Conservation (phyloP, 2,329 filamentous ascomycete species). For the Ampelomyces quisqualis region DNA sequence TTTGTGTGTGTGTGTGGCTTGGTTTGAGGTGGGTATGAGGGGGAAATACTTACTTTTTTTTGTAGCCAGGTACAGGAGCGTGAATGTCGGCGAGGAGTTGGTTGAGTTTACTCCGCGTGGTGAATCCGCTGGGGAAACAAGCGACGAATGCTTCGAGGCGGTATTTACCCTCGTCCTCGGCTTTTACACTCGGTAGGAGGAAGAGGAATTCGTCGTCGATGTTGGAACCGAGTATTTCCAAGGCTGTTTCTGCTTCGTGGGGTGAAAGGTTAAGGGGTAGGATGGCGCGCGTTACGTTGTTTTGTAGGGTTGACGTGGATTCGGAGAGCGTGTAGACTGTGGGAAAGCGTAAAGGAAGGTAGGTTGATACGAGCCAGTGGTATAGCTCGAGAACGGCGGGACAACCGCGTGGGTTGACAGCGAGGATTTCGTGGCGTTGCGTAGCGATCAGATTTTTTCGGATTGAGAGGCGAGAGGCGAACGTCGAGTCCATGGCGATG, state of each 20-base stretch:
- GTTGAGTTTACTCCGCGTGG: slow-evolving; percentile 57
- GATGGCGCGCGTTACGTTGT: slow-evolving; percentile 48
- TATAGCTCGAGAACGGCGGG: slow-evolving; percentile 60
- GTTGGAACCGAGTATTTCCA: slow-evolving; percentile 53
- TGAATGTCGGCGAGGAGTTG: slow-evolving; percentile 58
- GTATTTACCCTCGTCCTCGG: slow-evolving; percentile 48
- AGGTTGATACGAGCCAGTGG: slow-evolving; percentile 54
- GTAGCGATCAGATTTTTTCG: slow-evolving; percentile 52
- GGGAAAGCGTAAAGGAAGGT: slow-evolving; percentile 60
- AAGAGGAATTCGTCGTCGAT: slow-evolving; percentile 63
- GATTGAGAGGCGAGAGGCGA: slow-evolving; percentile 53
- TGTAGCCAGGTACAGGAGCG: slow-evolving; percentile 59
- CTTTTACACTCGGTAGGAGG: slow-evolving; percentile 49
- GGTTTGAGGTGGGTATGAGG: no score
- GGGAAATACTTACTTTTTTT: slow-evolving; percentile 47
- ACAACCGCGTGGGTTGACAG: slow-evolving; percentile 39
- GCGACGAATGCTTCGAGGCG: slow-evolving; percentile 57
- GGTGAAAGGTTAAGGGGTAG: slow-evolving; percentile 43
- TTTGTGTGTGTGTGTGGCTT: no score
- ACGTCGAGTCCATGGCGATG: slow-evolving; percentile 61
- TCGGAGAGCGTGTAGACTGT: slow-evolving; percentile 51
- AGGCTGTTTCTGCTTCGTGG: slow-evolving; percentile 41
- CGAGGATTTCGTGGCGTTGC: slow-evolving; percentile 47
- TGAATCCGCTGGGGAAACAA: slow-evolving; percentile 61
- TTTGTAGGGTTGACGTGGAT: slow-evolving; percentile 43